Percentiles rank a stretch among this genome's conserved stretches.
Conservation (phyloP, 129 eudicot genomes). For the Lactuca saligna region DNA sequence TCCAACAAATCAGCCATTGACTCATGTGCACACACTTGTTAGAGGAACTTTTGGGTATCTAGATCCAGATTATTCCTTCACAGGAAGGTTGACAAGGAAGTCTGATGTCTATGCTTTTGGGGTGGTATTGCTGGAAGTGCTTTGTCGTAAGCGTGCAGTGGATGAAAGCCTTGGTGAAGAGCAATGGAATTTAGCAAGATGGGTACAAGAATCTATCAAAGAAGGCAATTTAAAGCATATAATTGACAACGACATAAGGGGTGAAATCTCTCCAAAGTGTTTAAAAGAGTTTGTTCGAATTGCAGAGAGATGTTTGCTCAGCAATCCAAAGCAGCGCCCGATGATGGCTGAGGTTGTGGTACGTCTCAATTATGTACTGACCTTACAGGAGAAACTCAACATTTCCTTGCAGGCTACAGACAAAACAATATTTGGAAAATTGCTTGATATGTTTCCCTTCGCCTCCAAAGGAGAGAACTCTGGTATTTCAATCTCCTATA, state of each 20-base stretch:
- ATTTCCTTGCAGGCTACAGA: no score
- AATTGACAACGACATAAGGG: constrained; percentile 26
- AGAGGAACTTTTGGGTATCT: constrained; percentile 51
- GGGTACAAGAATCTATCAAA: neutral
- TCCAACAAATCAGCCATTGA: neutral
- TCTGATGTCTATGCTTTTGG: constrained; percentile 48
- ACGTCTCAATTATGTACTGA: constrained; percentile 34
- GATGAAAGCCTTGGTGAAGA: constrained; percentile 35
- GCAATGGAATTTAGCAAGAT: constrained; percentile 27
- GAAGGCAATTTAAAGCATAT: constrained; percentile 21
- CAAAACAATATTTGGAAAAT: no score
- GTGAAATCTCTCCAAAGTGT: constrained; percentile 21
- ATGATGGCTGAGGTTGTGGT: constrained; percentile 45
- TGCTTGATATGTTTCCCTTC: no score
- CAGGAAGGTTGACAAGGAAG: constrained; percentile 37
- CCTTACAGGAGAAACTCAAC: constrained; percentile 12
- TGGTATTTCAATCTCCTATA: no score
- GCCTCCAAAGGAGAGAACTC: no score
- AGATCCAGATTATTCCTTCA: constrained; percentile 47
- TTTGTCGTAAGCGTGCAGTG: constrained; percentile 46
- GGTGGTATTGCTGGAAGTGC: constrained; percentile 42
- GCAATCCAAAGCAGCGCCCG: neutral
- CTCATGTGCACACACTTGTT: constrained; percentile 30
- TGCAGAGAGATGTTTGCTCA: constrained; percentile 37
- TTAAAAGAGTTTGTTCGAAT: constrained; percentile 26